Evolutionary conservation across 1,139 yeast species (phyloP), one percentile per base, ranked within the genome.

Genomic region (Geotrichum klebahnii): DNA sequence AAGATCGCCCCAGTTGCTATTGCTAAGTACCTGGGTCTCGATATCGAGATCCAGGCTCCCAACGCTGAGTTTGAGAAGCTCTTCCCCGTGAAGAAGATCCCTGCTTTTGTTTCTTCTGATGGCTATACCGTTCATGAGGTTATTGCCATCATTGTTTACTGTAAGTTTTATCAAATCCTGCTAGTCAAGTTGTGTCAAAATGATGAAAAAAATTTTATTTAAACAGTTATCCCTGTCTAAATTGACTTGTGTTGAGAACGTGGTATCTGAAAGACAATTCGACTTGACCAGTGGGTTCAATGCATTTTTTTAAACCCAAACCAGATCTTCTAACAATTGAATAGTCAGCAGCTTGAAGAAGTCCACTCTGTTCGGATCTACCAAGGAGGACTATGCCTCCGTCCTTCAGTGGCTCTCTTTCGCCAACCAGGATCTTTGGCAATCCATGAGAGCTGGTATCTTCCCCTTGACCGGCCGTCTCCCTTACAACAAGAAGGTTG

Each of bases 161-260:
- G 71, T 65, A 64, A 61, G 70, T 64, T 20, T n/a, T 28, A 32
- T 14, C n/a, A 6, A 14, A 8, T 12, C 10, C 44, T 35, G 2
- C 46, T 33, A 38, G 8, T 46, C 57, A 53, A 39, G 46, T 38
- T 50, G 51, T 31, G 42, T 57, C 63, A 55, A 64, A 63, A 69
- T 81, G 88, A 82, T 80, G 84, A 80, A 73, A 74, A 63, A 51
- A 64, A 59, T 61, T 71, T 69, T 71, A 63, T 68, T 75, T 72
- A 74, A 67, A 81, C 88, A 83, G 90, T 84, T 84, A 84, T 84
- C 92, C 92, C 92, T 84, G 92, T 83, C 92, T 84, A 82, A 84
- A 84, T 69, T 77, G 61, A 78, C 44, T 66, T 67, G 78, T 83
- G 90, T 82, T 87, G 90, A 83, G 83, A 76, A 69, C 64, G 62